Conservation (phyloP, 2,329 filamentous ascomycete genomes). For the Microdochium trichocladiopsis region DNA sequence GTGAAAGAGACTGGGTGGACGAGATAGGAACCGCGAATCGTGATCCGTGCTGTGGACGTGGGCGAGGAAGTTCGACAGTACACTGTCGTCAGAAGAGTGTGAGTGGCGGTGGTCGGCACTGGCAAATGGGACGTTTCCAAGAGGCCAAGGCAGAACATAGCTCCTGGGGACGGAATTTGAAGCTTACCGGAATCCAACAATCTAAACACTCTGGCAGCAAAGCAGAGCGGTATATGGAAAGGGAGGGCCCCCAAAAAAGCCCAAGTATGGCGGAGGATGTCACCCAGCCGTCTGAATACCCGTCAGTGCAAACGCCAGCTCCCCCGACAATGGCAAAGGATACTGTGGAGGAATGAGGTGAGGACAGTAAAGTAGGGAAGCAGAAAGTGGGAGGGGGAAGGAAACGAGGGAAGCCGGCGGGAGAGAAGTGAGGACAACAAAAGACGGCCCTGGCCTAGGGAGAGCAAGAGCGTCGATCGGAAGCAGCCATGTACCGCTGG, state of each 20-base stretch:
- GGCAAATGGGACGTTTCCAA: no score
- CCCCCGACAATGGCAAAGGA: not conserved
- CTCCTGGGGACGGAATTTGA: no score
- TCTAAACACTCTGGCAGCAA: no score
- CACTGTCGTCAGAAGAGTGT: no score
- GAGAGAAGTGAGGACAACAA: constrained; percentile 6
- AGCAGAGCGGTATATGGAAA: constrained; percentile 1
- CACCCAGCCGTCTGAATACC: no score
- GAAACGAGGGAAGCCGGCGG: not conserved
- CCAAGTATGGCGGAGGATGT: no score
- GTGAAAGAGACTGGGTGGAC: not conserved
- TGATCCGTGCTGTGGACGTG: no score
- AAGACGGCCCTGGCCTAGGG: not conserved
- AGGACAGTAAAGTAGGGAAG: not conserved
- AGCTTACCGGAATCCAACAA: no score
- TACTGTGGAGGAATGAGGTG: not conserved
- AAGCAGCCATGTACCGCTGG: not conserved
- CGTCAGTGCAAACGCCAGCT: no score
- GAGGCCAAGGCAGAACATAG: no score
- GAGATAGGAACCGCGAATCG: not conserved
- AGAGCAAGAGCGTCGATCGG: not conserved
- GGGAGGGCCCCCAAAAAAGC: constrained; percentile 7
- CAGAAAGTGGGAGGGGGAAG: not conserved
- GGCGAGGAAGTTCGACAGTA: no score
- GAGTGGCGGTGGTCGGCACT: no score